Evolutionary conservation across 345 rosid species (phyloP).

Genomic region (Hibiscus mutabilis): DNA sequence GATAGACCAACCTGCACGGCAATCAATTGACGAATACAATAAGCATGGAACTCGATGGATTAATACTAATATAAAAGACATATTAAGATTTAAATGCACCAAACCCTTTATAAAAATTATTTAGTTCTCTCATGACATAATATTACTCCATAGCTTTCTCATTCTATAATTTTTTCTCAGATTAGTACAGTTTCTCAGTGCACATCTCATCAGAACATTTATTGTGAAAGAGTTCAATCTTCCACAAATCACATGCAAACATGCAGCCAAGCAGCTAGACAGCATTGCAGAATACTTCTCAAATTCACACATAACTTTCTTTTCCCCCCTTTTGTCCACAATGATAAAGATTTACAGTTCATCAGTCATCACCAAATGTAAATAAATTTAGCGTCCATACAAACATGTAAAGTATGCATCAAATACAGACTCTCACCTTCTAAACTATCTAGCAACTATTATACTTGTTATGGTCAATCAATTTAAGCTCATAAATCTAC

Average conservation of each 20-base stretch:
- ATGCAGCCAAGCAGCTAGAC: background rate
- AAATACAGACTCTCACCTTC: background rate
- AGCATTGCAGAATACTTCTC: background rate
- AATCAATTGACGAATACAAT: background rate
- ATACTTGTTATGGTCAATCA: background rate
- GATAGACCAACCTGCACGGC: constrained; percentile 70
- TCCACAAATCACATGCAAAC: background rate
- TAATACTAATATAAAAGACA: background rate
- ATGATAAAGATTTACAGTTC: background rate
- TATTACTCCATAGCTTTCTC: background rate
- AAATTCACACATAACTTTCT: background rate
- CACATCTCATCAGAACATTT: background rate
- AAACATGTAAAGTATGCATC: background rate
- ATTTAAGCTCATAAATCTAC: background rate
- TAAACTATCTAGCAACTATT: background rate
- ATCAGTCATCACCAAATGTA: background rate
- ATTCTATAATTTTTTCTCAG: background rate
- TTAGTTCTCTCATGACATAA: background rate
- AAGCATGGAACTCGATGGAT: background rate
- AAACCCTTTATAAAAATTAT: background rate
- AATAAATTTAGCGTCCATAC: background rate
- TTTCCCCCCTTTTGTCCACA: too few relatives aligned
- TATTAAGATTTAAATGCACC: background rate
- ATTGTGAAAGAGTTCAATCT: background rate
- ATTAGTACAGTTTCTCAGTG: background rate